Evolutionary conservation across 306 rosid genomes (phyloP), one percentile per base, ranked within the genome.

Genomic region (Pterocarpus macrocarpus): DNA sequence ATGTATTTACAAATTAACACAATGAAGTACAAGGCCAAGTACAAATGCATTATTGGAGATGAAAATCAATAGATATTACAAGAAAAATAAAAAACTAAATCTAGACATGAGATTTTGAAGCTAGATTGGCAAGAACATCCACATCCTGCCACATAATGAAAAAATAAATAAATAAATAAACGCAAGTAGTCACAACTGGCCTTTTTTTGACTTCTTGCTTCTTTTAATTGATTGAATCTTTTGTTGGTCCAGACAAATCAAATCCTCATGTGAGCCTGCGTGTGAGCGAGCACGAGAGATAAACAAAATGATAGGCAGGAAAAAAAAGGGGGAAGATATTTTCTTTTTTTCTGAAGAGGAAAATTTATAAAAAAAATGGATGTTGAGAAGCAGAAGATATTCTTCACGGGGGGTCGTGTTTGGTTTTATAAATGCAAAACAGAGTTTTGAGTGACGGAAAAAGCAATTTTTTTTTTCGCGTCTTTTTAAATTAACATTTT

Each of bases 201-300:
- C 41, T 76, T 76, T 71, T 56, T 71, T 57, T 71, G 69, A 81
- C 35, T 47, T 22, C 4, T 43, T 35, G 41, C 52, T 50, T 72
- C 2, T 16, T 77, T 61, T 52, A 77, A 50, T 65, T 59, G 45
- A 62, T 45, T 72, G 14, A 71, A 65, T 83, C 47, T 73, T 67
- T 35, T 36, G 58, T 58, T 79, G 81, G 87, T 79, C 68, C 74
- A 68, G 17, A 66, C 78, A 81, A 77, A 70, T 82, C 41, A 79
- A 73, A 71, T 30, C 33, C 9, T 81, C 76, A 64, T 73, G 45
- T 82, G 71, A 71, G 22, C 47, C 49, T 59, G 5, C 76, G 55
- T 73, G 45, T 82, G 71, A 71, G 22, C 47, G 38, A 49, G 5
- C 2, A 36, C 53, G 44, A 22, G 52, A 69, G 65, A 64, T 58